Evolutionary conservation across 2,329 filamentous ascomycete genomes (phyloP), one percentile per base, ranked within the genome.

Genomic region (Fusarium decemcellulare): DNA sequence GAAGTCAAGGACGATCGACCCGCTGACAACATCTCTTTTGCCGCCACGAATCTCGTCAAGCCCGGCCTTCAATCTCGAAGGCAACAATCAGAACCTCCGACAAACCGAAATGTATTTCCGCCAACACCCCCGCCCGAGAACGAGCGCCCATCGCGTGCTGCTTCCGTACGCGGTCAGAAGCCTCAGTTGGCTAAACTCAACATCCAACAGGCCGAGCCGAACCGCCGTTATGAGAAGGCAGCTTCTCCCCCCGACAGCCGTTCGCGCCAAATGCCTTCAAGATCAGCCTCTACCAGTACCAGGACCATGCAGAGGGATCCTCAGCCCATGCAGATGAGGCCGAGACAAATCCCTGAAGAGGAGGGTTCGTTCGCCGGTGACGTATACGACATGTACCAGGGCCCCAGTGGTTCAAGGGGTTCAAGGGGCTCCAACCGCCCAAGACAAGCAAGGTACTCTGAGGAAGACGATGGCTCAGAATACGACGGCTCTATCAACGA

Each of bases 81-180:
- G 75, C 93, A 97, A 75, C 93, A 96, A 76, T 96, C 93, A 16
- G 94, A 96, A 76, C 93, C 94, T 9, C 93, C 93, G 1, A 84
- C 90, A 69, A 89, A 88, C 77, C 90, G 94, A 74, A 93, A 93
- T 74, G 88, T 95, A 67, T 98, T 98, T 83, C 96, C 96, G 16
- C 96, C 96, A n/a, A 98, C 96, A n/a, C 96, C 96, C 42, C 96
- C 96, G 8, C 96, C 96, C 7, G 96, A 99, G 84, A 88, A 89
- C 67, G 94, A 98, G 72, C 92, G 91, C 44, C 83, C 87, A 73
- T 86, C 81, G 68, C 85, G 89, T 23, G 88, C 83, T 54, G 84
- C 85, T 30, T 91, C 89, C n/a, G 87, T 91, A 51, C 87, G 88
- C 62, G 88, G 88, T 3, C 82, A 84, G 50, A 91, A 87, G 69